Evolutionary conservation across 2,329 filamentous ascomycete genomes (phyloP), one percentile per base, ranked within the genome.

Genomic region (Aspergillus fumigatiaffinis): DNA sequence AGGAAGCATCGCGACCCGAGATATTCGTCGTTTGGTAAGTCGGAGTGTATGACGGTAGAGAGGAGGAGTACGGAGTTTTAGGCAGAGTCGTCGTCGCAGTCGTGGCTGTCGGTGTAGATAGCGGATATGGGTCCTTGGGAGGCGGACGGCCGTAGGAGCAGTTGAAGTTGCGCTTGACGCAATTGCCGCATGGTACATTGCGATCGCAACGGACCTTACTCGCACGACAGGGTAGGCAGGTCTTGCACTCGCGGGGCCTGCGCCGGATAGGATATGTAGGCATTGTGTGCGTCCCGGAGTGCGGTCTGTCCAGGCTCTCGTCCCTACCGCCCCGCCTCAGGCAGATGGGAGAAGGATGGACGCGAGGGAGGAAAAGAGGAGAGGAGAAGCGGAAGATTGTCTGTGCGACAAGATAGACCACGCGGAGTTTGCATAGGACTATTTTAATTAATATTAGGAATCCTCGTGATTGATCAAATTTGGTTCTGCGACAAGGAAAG

Each of bases 151-250:
- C 70, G 64, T 73, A 73, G 56, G 72, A 69, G 56, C 74, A 76
- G 59, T 65, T 71, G 59, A 73, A 73, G 52, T 73, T 73, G 57
- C 74, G 71, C 60, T 76, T 76, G 55, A 73, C 67, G 62, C 74
- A 77, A 61, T 76, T 75, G 54, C 71, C 64, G 53, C 74, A 77
- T 46, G 74, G 74, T 10, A 73, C 60, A 48, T 74, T 72, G 63
- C 74, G 73, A 65, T 77, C 74, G 63, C 74, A 77, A 59, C 78
- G 73, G 65, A 81, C 81, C 71, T 82, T 82, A 51, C 79, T 76
- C 23, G 76, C 73, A 48, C 79, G 78, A 57, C 80, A 82, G 17
- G 76, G 69, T 52, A 76, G 71, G 61, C 80, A 82, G 3, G 80
- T 80, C 61, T 81, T 79, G 61, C 70, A 73, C 61, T 73, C 69